These are phyloP conservation scores for Talaromyces thailandensis DNA, from an alignment of 495 filamentous ascomycete genomes.

Conservation along the genomic window DNA sequence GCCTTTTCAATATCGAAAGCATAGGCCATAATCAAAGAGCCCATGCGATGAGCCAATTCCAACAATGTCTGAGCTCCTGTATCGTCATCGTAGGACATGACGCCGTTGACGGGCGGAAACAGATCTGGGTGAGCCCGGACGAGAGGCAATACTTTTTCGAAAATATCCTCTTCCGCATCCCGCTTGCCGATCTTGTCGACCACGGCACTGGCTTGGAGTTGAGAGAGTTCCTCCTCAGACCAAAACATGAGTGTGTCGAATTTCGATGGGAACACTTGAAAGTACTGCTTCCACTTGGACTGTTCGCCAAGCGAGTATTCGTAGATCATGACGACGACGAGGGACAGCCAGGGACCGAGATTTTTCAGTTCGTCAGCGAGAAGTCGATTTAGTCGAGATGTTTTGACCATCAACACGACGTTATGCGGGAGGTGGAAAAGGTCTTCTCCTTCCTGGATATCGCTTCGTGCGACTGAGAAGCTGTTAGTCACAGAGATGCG, in stretches of 20 bases:
- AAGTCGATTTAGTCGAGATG: constrained; percentile 36
- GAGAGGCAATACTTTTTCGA: constrained; percentile 52
- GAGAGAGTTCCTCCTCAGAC: constrained; percentile 57
- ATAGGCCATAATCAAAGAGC: constrained; percentile 86
- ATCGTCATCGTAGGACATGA: constrained; percentile 42
- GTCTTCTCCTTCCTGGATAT: constrained; percentile 53
- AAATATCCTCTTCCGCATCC: constrained; percentile 61
- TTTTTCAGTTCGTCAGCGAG: constrained; percentile 34
- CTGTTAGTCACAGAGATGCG: constrained; percentile 16
- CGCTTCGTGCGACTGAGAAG: constrained; percentile 42
- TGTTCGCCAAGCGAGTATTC: constrained; percentile 53
- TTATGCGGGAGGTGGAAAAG: constrained; percentile 55
- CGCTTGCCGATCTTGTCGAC: constrained; percentile 68
- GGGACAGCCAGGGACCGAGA: constrained; percentile 45
- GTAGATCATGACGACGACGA: constrained; percentile 76
- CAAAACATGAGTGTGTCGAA: constrained; percentile 94
- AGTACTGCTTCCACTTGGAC: constrained; percentile 72
- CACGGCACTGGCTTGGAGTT: constrained; percentile 72
- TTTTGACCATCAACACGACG: constrained; percentile 43
- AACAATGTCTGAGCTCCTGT: constrained; percentile 44
- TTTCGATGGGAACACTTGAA: constrained; percentile 64
- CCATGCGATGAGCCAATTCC: constrained; percentile 64
- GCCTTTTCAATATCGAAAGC: constrained; percentile 74
- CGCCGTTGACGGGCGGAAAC: constrained; percentile 35
- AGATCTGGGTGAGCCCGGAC: constrained; percentile 32